Percentiles rank a stretch among this genome's conserved stretches.
These are phyloP conservation scores for Penicillium janthinellum DNA, from an alignment of 2,329 filamentous ascomycete genomes.

Conservation along the genomic window DNA sequence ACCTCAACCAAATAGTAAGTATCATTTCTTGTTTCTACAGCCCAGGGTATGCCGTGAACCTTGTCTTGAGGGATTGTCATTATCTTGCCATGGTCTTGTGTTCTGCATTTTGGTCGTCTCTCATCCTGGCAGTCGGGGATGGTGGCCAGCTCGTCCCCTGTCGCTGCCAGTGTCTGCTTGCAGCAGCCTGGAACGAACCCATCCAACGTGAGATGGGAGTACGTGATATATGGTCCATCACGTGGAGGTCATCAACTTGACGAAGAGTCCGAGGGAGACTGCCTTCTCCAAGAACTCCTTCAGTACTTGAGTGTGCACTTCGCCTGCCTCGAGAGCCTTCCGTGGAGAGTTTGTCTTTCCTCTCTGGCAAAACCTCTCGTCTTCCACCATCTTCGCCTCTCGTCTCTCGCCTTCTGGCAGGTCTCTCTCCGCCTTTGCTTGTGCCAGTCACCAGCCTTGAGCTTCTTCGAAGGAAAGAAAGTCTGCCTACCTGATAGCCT, in stretches of 20 bases:
- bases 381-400: neutral
- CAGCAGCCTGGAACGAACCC: neutral
- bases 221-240: neutral
- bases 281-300: neutral
- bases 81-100: neutral
- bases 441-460: too few species aligned
- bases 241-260: neutral
- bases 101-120: neutral
- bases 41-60: neutral
- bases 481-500: too few species aligned
- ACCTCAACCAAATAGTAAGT: conserved; percentile 94
- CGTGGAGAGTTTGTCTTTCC: neutral
- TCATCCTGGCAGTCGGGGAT: neutral
- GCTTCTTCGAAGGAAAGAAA: too few species aligned
- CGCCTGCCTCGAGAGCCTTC: too few species aligned
- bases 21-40: neutral
- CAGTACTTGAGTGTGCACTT: neutral
- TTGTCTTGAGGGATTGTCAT: neutral
- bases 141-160: neutral
- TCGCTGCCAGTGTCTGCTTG: neutral
- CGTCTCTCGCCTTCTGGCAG: neutral
- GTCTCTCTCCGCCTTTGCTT: neutral
- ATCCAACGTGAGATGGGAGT: neutral
- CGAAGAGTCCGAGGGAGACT: neutral
- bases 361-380: neutral